A percentile compares a stretch with the other conserved stretches of the same genome.
phyloP scores from a whole-genome alignment of 768 basidiomycete species.

The Lentinus brumalis region DNA sequence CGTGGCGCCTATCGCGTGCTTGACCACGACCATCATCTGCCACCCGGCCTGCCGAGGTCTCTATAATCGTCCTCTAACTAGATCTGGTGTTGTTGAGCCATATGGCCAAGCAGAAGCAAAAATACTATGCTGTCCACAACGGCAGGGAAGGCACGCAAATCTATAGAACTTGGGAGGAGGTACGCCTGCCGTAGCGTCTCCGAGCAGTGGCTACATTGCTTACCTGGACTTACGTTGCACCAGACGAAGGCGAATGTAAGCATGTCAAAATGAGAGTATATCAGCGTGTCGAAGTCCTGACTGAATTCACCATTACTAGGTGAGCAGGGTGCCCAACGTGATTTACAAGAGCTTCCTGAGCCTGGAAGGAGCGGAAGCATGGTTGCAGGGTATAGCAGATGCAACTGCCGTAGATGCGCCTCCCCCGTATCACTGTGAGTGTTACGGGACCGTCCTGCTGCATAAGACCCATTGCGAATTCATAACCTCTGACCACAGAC shows the following conservation, averaged over 20 bases:
- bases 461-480: no score
- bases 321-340: conserved; percentile 53
- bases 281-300: not conserved
- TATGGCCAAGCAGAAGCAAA: conserved; percentile 45
- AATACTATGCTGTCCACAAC: conserved; percentile 62
- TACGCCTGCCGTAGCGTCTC: conserved; percentile 19
- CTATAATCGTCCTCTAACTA: not conserved
- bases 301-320: conserved; percentile 34
- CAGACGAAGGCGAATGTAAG: conserved; percentile 53
- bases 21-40: not conserved
- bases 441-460: no score
- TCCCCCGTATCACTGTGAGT: conserved; percentile 1
- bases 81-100: not conserved
- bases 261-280: not conserved
- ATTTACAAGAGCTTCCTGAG: conserved; percentile 55
- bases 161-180: conserved; percentile 64
- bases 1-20: no score
- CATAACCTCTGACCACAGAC: not conserved
- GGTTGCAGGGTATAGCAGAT: conserved; percentile 33
- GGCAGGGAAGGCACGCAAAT: conserved; percentile 61
- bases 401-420: conserved; percentile 1
- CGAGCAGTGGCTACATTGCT: not conserved
- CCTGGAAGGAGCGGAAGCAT: conserved; percentile 48
- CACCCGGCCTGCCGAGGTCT: not conserved
- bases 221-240: not conserved